phyloP scores from a whole-genome alignment of 257 asterid genomes.

The Ilex aquifolium region DNA sequence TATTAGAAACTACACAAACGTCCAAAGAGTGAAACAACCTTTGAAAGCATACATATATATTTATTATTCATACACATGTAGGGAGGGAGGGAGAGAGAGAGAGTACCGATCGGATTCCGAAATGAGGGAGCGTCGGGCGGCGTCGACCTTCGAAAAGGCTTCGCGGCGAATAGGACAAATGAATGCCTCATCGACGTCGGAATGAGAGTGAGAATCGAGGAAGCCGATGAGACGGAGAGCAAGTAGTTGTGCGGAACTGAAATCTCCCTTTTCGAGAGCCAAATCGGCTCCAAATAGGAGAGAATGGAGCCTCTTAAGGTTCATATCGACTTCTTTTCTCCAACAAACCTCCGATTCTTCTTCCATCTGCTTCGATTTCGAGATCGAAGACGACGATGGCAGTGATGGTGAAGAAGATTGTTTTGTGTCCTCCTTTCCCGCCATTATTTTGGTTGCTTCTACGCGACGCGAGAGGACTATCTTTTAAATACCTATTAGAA shows the following conservation, averaged over 20 bases:
- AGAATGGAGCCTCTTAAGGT: slow-evolving; percentile 83
- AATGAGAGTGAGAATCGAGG: slow-evolving; percentile 73
- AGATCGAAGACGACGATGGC: slow-evolving; percentile 6
- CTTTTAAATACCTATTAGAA: too few species aligned
- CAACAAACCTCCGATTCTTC: slow-evolving; percentile 43
- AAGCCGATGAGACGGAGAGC: slow-evolving; percentile 80
- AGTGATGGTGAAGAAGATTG: not conserved
- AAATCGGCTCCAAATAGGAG: slow-evolving; percentile 74
- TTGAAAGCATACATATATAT: not conserved
- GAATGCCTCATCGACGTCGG: slow-evolving; percentile 61
- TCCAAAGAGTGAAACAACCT: not conserved
- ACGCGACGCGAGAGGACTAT: too few species aligned
- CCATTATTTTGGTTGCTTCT: not conserved
- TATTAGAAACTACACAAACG: not conserved
- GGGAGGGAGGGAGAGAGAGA: not conserved
- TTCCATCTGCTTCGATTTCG: slow-evolving; percentile 24
- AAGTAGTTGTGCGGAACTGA: slow-evolving; percentile 57
- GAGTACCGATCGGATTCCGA: slow-evolving; percentile 73
- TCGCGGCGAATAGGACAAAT: slow-evolving; percentile 79
- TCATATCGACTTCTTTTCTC: slow-evolving; percentile 76
- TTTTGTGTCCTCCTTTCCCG: not conserved
- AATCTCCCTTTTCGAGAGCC: slow-evolving; percentile 76
- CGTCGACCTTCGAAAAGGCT: slow-evolving; percentile 58
- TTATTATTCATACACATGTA: not conserved
- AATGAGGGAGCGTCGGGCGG: slow-evolving; percentile 53